A percentile compares a stretch with the other conserved stretches of the same genome.
Evolutionary conservation across 2,329 filamentous ascomycete genomes (phyloP).

Genomic region (Neodidymelliopsis sp.): DNA sequence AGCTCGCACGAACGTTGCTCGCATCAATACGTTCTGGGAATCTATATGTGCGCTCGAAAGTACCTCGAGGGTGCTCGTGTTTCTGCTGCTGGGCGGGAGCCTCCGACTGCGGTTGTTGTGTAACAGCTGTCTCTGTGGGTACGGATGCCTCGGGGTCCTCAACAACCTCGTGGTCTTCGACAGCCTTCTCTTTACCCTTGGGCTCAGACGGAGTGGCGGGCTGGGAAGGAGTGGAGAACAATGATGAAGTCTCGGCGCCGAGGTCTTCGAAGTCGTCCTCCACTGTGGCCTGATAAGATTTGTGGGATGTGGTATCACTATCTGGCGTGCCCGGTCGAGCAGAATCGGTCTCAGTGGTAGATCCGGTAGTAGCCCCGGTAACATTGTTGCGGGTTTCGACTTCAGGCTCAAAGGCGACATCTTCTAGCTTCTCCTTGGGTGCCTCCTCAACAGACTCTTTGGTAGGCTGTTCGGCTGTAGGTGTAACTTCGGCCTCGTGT

Average conservation of each 20-base stretch:
- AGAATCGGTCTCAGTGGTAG: conserved; percentile 16
- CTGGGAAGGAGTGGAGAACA: conserved; percentile 29
- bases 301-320: conserved; percentile 41
- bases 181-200: conserved; percentile 40
- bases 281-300: conserved; percentile 47
- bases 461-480: not conserved
- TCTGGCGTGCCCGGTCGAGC: conserved; percentile 26
- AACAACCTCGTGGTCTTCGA: conserved; percentile 18
- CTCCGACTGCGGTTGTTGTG: conserved; percentile 30
- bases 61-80: conserved; percentile 69
- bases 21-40: conserved; percentile 72
- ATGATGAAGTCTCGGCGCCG: conserved; percentile 39
- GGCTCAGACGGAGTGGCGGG: conserved; percentile 24
- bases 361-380: conserved; percentile 5
- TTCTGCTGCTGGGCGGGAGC: conserved; percentile 24
- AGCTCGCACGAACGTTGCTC: conserved; percentile 66
- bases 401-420: conserved; percentile 32
- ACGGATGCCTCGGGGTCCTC: conserved; percentile 13
- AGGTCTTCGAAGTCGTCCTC: conserved; percentile 50
- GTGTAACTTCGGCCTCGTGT: conserved; percentile 4
- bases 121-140: conserved; percentile 24
- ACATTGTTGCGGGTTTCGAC: not conserved
- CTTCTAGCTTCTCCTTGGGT: conserved; percentile 25
- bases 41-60: conserved; percentile 72
- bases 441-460: conserved; percentile 9